phyloP scores from a whole-genome alignment of 1,284 basidiomycete genomes.

The Marasmius oreades region DNA sequence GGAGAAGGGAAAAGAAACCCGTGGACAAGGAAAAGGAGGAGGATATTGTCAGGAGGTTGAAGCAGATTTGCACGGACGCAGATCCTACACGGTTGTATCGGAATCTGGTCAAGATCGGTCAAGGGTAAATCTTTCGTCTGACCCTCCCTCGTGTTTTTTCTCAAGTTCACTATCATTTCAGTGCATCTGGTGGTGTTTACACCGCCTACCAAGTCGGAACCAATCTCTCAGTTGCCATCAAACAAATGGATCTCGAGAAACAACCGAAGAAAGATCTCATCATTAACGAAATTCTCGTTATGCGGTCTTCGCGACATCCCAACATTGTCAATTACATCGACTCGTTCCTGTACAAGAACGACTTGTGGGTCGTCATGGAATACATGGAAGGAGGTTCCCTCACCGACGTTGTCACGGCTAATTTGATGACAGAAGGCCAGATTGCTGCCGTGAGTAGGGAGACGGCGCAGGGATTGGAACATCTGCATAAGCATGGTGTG shows the following conservation, averaged over 20 bases:
- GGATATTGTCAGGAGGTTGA: constrained; percentile 88
- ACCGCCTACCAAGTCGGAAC: constrained; percentile 96
- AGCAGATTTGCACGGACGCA: constrained; percentile 95
- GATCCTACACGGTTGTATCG: constrained; percentile 95
- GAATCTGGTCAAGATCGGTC: constrained; percentile 94
- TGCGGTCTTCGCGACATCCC: constrained; percentile 93
- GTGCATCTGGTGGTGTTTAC: constrained; percentile 96
- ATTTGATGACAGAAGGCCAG: constrained; percentile 93
- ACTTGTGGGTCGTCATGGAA: constrained; percentile 99
- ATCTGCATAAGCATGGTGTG: constrained; percentile 91
- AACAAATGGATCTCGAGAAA: constrained; percentile 99
- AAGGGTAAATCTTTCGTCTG: constrained; percentile 63
- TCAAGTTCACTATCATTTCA: constrained; percentile 28
- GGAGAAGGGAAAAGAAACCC: constrained; percentile 84
- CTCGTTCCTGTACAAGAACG: constrained; percentile 96
- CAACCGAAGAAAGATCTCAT: constrained; percentile 99
- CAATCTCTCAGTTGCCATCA: constrained; percentile 94
- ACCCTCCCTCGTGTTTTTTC: constrained; percentile 1
- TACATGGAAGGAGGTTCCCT: constrained; percentile 97
- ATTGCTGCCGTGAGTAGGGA: constrained; percentile 93
- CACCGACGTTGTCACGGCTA: constrained; percentile 96
- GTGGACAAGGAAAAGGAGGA: constrained; percentile 79
- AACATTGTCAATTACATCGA: constrained; percentile 99
- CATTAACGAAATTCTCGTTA: constrained; percentile 99
- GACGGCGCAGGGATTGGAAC: constrained; percentile 87